Conservation (phyloP, 441 rosid genomes). For the Bruguiera hainesii region DNA sequence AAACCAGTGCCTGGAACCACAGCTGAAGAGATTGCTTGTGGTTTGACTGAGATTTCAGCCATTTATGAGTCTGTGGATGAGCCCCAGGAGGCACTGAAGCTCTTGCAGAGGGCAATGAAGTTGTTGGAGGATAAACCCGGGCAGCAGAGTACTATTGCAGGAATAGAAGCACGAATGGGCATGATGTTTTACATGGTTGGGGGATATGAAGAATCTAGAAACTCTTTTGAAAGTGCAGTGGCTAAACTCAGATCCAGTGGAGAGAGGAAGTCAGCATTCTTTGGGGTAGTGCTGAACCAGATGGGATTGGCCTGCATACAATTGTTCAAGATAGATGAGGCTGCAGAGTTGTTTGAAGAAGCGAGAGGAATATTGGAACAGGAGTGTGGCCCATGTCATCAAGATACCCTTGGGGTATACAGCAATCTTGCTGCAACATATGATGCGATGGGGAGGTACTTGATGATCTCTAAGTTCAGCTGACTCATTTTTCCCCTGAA, state of each 20-base stretch:
- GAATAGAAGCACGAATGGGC: constrained; percentile 94
- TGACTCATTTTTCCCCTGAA: neutral
- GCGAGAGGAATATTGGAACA: constrained; percentile 80
- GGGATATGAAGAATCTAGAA: constrained; percentile 85
- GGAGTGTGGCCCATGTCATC: constrained; percentile 96
- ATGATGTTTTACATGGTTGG: constrained; percentile 90
- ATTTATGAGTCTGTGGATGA: constrained; percentile 91
- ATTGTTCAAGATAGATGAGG: constrained; percentile 93
- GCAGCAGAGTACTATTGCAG: constrained; percentile 92
- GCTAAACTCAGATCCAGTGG: constrained; percentile 78
- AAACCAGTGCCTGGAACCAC: constrained; percentile 96
- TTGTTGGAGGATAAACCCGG: constrained; percentile 94
- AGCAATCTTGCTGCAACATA: constrained; percentile 98
- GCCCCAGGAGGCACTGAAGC: constrained; percentile 95
- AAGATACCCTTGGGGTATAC: constrained; percentile 89
- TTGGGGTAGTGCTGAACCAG: constrained; percentile 94
- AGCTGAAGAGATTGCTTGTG: constrained; percentile 90
- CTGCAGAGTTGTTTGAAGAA: constrained; percentile 89
- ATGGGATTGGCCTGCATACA: constrained; percentile 97
- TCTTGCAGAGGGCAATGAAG: constrained; percentile 85
- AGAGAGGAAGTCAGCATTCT: constrained; percentile 93
- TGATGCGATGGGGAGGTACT: constrained; percentile 99
- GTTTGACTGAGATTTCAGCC: constrained; percentile 86
- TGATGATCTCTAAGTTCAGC: neutral
- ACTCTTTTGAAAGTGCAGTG: constrained; percentile 74